Percentiles rank a stretch among this genome's conserved stretches.
phyloP scores from a whole-genome alignment of 2,329 filamentous ascomycete species.

The Xylaria hypoxylon region DNA sequence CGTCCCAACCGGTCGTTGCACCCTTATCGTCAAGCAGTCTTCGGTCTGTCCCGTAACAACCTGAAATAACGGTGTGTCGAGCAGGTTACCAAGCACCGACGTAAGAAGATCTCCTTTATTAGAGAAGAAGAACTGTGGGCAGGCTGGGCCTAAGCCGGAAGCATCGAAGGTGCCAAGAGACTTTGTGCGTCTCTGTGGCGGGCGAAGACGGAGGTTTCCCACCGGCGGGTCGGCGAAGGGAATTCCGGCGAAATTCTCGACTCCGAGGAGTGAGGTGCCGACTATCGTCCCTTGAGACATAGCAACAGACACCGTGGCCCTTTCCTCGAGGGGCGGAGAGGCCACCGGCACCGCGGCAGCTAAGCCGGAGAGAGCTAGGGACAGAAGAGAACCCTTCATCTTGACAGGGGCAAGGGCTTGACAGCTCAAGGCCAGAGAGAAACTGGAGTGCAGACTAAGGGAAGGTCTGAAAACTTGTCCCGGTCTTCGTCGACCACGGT shows the following conservation, averaged over 20 bases:
- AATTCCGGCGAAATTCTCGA: slow-evolving; percentile 80
- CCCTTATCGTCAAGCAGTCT: slow-evolving; percentile 72
- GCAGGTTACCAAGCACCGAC: slow-evolving; percentile 60
- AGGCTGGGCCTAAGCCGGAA: slow-evolving; percentile 68
- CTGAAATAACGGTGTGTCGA: slow-evolving; percentile 70
- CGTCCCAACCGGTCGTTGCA: slow-evolving; percentile 69
- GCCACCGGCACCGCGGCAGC: slow-evolving; percentile 41
- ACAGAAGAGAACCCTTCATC: slow-evolving; percentile 34
- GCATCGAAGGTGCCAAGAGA: slow-evolving; percentile 70
- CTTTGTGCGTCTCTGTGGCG: slow-evolving; percentile 70
- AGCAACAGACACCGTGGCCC: slow-evolving; percentile 44
- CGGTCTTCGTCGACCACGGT: slow-evolving; percentile 10
- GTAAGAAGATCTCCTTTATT: slow-evolving; percentile 52
- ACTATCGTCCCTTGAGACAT: slow-evolving; percentile 48
- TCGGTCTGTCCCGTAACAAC: slow-evolving; percentile 65
- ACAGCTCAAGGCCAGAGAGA: background rate
- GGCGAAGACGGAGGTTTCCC: slow-evolving; percentile 74
- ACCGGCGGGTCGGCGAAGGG: slow-evolving; percentile 79
- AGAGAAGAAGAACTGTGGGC: slow-evolving; percentile 77
- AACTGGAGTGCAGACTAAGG: background rate
- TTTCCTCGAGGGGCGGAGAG: slow-evolving; percentile 41
- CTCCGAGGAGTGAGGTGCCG: slow-evolving; percentile 47
- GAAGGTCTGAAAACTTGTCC: slow-evolving; percentile 9
- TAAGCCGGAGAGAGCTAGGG: slow-evolving; percentile 36
- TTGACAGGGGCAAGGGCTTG: slow-evolving; percentile 5